These are phyloP conservation scores for Phoma sp. DNA, from an alignment of 2,329 filamentous ascomycete genomes.

Conservation along the genomic window DNA sequence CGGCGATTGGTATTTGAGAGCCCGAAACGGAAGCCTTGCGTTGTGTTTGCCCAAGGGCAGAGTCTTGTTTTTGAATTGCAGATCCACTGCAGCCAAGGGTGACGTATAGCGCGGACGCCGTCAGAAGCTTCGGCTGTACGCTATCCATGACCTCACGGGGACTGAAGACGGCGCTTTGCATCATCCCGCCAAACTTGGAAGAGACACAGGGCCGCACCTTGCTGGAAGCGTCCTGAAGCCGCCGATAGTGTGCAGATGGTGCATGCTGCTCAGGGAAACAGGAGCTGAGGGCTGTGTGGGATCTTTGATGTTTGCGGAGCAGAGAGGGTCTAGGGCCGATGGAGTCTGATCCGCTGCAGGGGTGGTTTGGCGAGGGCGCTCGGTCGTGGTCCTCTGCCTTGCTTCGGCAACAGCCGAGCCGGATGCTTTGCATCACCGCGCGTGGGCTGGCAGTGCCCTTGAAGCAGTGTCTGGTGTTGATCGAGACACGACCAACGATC, in stretches of 20 bases:
- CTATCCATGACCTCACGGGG: slow-evolving; percentile 6
- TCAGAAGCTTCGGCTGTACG: not conserved
- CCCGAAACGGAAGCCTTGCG: slow-evolving; percentile 10
- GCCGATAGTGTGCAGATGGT: not conserved
- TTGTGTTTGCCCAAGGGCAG: slow-evolving; percentile 2
- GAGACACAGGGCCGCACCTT: slow-evolving; percentile 7
- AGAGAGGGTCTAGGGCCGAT: not conserved
- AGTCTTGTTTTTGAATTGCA: slow-evolving; percentile 14
- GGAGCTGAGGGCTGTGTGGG: not conserved
- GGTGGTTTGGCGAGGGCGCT: slow-evolving; percentile 2
- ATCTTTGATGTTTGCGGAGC: slow-evolving; percentile 6
- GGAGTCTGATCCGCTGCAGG: slow-evolving; percentile 4
- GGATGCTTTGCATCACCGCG: slow-evolving; percentile 1
- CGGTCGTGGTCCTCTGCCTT: slow-evolving; percentile 11
- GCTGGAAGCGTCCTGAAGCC: slow-evolving; percentile 1
- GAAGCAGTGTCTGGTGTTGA: not conserved
- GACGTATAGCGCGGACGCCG: slow-evolving; percentile 11
- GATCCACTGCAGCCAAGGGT: slow-evolving; percentile 1
- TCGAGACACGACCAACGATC: not conserved
- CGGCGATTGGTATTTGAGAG: slow-evolving; percentile 7
- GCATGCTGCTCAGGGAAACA: not conserved
- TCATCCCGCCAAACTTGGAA: slow-evolving; percentile 8
- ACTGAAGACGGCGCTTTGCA: slow-evolving; percentile 11
- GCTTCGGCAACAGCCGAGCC: slow-evolving; percentile 4
- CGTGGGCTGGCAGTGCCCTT: not conserved